Evolutionary conservation across 306 rosid species (phyloP).

Genomic region (Purshia tridentata): DNA sequence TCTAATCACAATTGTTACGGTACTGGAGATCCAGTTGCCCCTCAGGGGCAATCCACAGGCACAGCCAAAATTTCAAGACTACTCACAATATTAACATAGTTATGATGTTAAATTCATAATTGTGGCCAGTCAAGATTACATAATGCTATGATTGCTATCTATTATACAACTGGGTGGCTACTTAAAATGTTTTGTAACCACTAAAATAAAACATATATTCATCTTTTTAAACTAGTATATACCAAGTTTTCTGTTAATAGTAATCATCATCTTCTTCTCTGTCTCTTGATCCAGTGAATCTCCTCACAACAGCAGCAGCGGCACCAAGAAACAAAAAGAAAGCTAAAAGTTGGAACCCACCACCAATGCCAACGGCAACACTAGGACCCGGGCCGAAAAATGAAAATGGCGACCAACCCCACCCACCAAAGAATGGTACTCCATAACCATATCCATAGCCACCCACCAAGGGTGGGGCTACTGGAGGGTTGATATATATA

Average conservation of each 20-base stretch:
- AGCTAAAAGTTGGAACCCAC: conserved; percentile 67
- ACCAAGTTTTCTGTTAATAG: neutral
- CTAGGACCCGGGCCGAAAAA: conserved; percentile 90
- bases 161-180: neutral
- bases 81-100: neutral
- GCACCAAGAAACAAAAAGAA: conserved; percentile 76
- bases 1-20: too few species aligned
- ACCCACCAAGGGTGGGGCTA: conserved; percentile 88
- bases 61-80: too few species aligned
- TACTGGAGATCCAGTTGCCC: too few species aligned
- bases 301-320: conserved; percentile 71
- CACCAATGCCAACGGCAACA: conserved; percentile 83
- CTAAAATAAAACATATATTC: neutral
- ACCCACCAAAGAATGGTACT: conserved; percentile 73
- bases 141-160: conserved; percentile 9
- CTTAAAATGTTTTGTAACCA: conserved; percentile 1
- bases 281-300: conserved; percentile 55
- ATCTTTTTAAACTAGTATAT: neutral
- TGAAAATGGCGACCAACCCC: conserved; percentile 99
- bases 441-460: conserved; percentile 90
- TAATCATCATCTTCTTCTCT: conserved; percentile 51
- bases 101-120: conserved; percentile 3
- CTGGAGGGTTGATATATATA: conserved; percentile 74
- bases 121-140: neutral
- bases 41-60: too few species aligned